These are phyloP conservation scores for Epichloe amarillans DNA, from an alignment of 2,329 filamentous ascomycete species.

Conservation along the genomic window DNA sequence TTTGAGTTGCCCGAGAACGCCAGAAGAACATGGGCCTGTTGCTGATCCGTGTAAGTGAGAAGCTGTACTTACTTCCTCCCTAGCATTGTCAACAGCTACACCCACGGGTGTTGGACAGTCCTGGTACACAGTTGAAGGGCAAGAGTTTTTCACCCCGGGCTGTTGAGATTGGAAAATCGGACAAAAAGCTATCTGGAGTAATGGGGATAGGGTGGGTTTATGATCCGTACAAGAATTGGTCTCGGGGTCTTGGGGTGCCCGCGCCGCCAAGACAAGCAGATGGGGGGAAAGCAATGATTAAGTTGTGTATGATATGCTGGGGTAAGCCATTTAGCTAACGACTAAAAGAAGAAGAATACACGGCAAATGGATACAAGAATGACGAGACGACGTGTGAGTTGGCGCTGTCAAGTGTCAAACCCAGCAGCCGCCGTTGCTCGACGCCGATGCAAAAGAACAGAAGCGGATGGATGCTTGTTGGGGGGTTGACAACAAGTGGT, in stretches of 20 bases:
- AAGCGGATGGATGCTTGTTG: not conserved
- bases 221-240: not conserved
- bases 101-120: not conserved
- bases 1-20: not conserved
- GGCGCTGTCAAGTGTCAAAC: not conserved
- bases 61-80: conserved; percentile 1
- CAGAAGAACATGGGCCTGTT: not conserved
- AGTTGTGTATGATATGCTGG: not conserved
- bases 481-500: not conserved
- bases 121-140: not conserved
- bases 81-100: not conserved
- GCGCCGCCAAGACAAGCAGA: not conserved
- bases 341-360: not conserved
- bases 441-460: not conserved
- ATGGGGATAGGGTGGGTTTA: not conserved
- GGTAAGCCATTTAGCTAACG: not conserved
- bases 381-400: not conserved
- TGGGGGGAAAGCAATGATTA: not conserved
- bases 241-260: not conserved
- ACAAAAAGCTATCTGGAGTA: not conserved
- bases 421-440: not conserved
- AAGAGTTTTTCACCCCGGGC: not conserved
- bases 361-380: not conserved
- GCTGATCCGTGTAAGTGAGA: not conserved
- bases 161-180: not conserved